Percentiles rank a stretch among this genome's conserved stretches.
phyloP scores from a whole-genome alignment of 2,329 filamentous ascomycete genomes.

The Beauveria pseudobassiana region DNA sequence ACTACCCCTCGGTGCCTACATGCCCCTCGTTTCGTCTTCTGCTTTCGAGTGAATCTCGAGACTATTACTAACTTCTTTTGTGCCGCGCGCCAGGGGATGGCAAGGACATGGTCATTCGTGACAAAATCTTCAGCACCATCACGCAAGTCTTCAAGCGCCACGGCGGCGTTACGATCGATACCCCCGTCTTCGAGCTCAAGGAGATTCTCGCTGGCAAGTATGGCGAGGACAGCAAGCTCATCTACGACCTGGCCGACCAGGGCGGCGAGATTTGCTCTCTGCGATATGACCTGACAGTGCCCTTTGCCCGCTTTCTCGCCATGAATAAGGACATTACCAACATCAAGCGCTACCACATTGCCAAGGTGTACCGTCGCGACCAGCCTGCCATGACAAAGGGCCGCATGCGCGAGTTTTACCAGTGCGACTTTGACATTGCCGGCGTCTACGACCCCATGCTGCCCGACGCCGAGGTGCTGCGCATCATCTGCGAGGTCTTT shows the following conservation, averaged over 20 bases:
- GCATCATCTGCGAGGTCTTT: constrained; percentile 80
- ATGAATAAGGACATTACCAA: constrained; percentile 77
- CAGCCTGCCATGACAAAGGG: constrained; percentile 71
- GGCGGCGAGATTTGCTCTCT: constrained; percentile 70
- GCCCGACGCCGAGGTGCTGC: constrained; percentile 81
- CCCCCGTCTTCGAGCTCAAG: constrained; percentile 76
- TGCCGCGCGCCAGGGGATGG: constrained; percentile 49
- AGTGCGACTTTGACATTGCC: constrained; percentile 95
- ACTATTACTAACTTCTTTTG: neutral
- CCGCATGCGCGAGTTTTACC: constrained; percentile 92
- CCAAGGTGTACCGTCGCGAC: constrained; percentile 61
- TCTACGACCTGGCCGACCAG: constrained; percentile 82
- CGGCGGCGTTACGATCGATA: constrained; percentile 73
- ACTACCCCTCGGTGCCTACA: neutral
- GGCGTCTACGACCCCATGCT: constrained; percentile 85
- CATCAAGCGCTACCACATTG: constrained; percentile 93
- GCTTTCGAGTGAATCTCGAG: neutral
- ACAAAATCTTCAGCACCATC: constrained; percentile 72
- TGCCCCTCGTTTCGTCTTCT: neutral
- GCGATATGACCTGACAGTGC: constrained; percentile 81
- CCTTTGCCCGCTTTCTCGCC: constrained; percentile 85
- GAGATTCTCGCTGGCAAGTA: constrained; percentile 87
- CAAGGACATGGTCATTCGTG: constrained; percentile 70
- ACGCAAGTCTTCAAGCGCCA: constrained; percentile 76
- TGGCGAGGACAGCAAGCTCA: constrained; percentile 86